Evolutionary conservation across 257 asterid species (phyloP).

Genomic region (Rhazya stricta): DNA sequence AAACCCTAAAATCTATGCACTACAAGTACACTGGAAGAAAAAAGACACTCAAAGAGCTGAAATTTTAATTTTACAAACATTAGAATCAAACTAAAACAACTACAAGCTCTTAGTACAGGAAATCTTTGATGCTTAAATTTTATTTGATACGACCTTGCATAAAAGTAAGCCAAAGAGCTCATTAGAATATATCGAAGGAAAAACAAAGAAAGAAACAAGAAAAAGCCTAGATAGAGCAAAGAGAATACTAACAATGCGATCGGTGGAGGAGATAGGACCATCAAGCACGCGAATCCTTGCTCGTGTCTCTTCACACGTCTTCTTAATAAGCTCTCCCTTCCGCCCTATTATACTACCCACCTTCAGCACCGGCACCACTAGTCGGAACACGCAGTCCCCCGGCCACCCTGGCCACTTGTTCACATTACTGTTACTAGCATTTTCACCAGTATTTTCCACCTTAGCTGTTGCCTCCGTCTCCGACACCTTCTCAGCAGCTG

Average conservation of each 20-base stretch:
- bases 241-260: constrained; percentile 53
- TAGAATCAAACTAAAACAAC: too few species aligned
- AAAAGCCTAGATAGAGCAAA: not conserved
- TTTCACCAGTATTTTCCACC: not conserved
- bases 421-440: not conserved
- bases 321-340: constrained; percentile 79
- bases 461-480: not conserved
- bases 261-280: constrained; percentile 56
- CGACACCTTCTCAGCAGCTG: not conserved
- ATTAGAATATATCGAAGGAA: too few species aligned
- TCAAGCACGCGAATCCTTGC: constrained; percentile 75
- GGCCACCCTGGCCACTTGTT: constrained; percentile 91
- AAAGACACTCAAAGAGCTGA: too few species aligned
- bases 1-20: too few species aligned
- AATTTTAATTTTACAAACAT: too few species aligned
- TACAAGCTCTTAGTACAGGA: too few species aligned
- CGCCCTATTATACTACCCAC: constrained; percentile 90
- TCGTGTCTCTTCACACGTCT: constrained; percentile 76
- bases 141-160: too few species aligned
- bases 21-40: too few species aligned
- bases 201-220: not conserved
- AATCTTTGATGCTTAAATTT: too few species aligned
- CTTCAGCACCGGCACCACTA: constrained; percentile 66
- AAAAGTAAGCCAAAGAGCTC: too few species aligned
- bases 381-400: constrained; percentile 60